Conservation (phyloP, 2,329 filamentous ascomycete species). For the Diaporthe vaccinii region DNA sequence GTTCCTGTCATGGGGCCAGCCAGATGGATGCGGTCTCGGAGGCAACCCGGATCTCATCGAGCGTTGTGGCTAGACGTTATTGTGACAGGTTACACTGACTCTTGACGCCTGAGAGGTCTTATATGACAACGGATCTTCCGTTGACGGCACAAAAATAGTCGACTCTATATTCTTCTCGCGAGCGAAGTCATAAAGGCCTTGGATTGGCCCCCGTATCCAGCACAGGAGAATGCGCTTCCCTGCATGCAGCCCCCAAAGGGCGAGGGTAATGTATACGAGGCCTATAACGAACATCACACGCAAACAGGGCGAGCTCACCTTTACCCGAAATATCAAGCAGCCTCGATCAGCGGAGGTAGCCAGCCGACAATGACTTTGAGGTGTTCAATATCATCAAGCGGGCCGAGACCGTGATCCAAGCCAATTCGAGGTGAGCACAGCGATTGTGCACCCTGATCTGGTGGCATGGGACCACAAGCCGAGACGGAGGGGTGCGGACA, state of each 20-base stretch:
- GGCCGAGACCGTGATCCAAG: slow-evolving; percentile 36
- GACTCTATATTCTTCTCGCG: background rate
- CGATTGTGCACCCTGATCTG: slow-evolving; percentile 15
- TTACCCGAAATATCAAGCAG: background rate
- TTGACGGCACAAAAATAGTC: background rate
- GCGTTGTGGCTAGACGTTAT: slow-evolving; percentile 24
- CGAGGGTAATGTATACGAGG: background rate
- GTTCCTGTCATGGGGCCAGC: background rate
- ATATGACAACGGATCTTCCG: background rate
- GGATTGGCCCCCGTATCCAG: background rate
- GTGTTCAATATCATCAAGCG: slow-evolving; percentile 33
- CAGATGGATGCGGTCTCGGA: slow-evolving; percentile 24
- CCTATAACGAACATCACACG: background rate
- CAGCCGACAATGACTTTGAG: slow-evolving; percentile 19
- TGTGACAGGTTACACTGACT: slow-evolving; percentile 33
- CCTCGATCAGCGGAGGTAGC: background rate
- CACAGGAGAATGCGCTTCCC: background rate
- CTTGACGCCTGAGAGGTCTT: background rate
- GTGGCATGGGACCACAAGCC: background rate
- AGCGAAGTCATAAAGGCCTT: background rate
- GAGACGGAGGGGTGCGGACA: background rate
- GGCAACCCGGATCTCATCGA: slow-evolving; percentile 5
- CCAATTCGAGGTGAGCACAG: slow-evolving; percentile 13
- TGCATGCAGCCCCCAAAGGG: background rate
- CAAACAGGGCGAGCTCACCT: background rate